These are phyloP conservation scores for Geotrichum carabidarum DNA, from an alignment of 1,139 yeast genomes.

Conservation along the genomic window DNA sequence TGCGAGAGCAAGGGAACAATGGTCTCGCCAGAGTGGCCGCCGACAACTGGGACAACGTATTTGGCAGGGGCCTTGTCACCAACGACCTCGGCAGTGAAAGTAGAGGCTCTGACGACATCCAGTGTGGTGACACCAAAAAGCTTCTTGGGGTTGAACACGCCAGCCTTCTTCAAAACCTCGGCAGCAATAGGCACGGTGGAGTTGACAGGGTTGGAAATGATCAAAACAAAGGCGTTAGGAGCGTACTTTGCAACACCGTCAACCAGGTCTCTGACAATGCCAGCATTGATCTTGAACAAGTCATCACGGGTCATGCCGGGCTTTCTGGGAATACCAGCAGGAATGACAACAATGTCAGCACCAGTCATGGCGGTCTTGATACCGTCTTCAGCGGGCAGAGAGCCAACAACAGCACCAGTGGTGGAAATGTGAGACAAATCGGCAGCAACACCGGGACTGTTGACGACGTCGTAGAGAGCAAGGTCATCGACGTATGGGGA, in stretches of 20 bases:
- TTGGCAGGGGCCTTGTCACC: slow-evolving; percentile 47
- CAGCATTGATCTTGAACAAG: slow-evolving; percentile 86
- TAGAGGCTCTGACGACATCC: slow-evolving; percentile 84
- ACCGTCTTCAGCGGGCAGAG: slow-evolving; percentile 58
- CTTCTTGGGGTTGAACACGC: slow-evolving; percentile 71
- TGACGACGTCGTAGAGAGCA: slow-evolving; percentile 81
- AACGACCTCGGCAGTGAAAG: slow-evolving; percentile 61
- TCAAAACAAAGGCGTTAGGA: slow-evolving; percentile 69
- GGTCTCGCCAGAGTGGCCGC: slow-evolving; percentile 96
- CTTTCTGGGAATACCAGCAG: slow-evolving; percentile 96
- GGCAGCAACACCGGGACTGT: slow-evolving; percentile 88
- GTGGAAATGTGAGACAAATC: slow-evolving; percentile 90
- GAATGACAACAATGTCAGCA: slow-evolving; percentile 76
- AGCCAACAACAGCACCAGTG: slow-evolving; percentile 63
- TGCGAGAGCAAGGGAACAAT: slow-evolving; percentile 82
- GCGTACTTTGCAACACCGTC: slow-evolving; percentile 67
- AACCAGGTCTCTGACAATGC: slow-evolving; percentile 79
- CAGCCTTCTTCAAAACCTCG: slow-evolving; percentile 71
- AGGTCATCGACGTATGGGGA: slow-evolving; percentile 55
- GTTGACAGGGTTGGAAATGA: slow-evolving; percentile 94
- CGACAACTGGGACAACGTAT: slow-evolving; percentile 76
- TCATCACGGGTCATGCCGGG: slow-evolving; percentile 99
- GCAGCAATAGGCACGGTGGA: slow-evolving; percentile 92
- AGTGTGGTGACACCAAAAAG: slow-evolving; percentile 90
- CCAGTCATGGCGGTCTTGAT: slow-evolving; percentile 56